Base-by-base conservation (phyloP, 2,329 filamentous ascomycete genomes). In the Aspergillus sp. region DNA sequence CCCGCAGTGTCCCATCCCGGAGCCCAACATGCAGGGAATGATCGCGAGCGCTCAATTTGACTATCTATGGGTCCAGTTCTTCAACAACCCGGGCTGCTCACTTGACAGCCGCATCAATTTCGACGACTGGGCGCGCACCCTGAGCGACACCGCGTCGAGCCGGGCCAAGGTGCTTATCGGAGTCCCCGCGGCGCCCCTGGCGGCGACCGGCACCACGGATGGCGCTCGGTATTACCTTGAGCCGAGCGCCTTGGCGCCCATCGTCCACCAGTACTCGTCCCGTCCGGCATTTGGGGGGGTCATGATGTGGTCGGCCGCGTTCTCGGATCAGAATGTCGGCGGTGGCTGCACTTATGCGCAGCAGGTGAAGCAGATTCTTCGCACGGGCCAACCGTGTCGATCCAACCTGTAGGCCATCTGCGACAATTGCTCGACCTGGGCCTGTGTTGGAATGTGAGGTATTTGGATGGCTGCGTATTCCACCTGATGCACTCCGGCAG, bases 1-100 rank as follows among this genome's bases (percentile, higher is more conserved):
- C 3, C 76, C 76, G 0, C 76, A 78, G 51, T 79, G 76, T 52
- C 66, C 71, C 1, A 67, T 77, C n/a, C 76, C 76, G 1, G 76
- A 78, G 48, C 69, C 67, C 1, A 73, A 77, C 53, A 72, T 78
- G 65, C 68, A 70, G 19, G 58, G 58, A 10, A 66, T 73, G 17
- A 69, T 78, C 45, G 64, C 62, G 23, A 66, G 69, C 21, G 61
- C 72, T n/a, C 71, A 60, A 58, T 76, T 72, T 57, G 75, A 77
- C 53, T 76, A 72, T 52, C 61, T 78, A n/a, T 77, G 69, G 56
- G 67, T 76, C 9, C 75, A 77, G 52, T 77, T 75, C 59, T 77
- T 76, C 63, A 77, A 77, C 57, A 76, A 74, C 40, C 68, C 64
- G 14, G 59, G 60, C 40, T 69, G 63, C 48, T 62, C 62, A 13